phyloP scores from a whole-genome alignment of 306 rosid genomes.

The Astragalus glycyphyllos region DNA sequence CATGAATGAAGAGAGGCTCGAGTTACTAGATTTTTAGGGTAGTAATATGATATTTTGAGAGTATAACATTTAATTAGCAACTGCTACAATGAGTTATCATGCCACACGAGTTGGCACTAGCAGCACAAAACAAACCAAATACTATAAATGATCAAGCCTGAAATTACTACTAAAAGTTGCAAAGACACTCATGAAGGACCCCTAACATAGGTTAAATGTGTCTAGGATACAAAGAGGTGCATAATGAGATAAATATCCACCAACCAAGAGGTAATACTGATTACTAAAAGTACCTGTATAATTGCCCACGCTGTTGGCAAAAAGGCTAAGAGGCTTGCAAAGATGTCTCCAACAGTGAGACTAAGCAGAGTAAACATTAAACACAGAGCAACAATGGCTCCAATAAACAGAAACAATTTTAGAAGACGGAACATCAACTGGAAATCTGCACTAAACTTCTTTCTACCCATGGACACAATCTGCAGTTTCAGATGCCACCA shows the following conservation, averaged over 20 bases:
- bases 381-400: conserved; percentile 57
- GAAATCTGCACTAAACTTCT: conserved; percentile 92
- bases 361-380: conserved; percentile 70
- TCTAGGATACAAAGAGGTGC: conserved; percentile 4
- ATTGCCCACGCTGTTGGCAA: conserved; percentile 96
- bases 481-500: conserved; percentile 56
- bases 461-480: conserved; percentile 92
- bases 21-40: conserved; percentile 14
- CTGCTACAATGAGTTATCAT: conserved; percentile 11
- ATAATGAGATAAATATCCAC: conserved; percentile 23
- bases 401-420: conserved; percentile 79
- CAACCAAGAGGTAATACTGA: neutral
- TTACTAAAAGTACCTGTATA: conserved; percentile 60
- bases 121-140: conserved; percentile 8
- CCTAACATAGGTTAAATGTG: neutral
- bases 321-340: conserved; percentile 85
- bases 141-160: conserved; percentile 17
- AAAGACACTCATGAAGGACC: neutral
- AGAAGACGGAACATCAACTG: conserved; percentile 97
- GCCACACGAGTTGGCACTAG: conserved; percentile 8
- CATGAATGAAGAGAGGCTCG: neutral
- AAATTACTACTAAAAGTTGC: conserved; percentile 15
- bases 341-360: conserved; percentile 84
- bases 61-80: neutral
- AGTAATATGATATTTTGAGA: conserved; percentile 3